Conservation (phyloP, 805 yeast genomes). For the Kodamaea neixiangensis region DNA sequence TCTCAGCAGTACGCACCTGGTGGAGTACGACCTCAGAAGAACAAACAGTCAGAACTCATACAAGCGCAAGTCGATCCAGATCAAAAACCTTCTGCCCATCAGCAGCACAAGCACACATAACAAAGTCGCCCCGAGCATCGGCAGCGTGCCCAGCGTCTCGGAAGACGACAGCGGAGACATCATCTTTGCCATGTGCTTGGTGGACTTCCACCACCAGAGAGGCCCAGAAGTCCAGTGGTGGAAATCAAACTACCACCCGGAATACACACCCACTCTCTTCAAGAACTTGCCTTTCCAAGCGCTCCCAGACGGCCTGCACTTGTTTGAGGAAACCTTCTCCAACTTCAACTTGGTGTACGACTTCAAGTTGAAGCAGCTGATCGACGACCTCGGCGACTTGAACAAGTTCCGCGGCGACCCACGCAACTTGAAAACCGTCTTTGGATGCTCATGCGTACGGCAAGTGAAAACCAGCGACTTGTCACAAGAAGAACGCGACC, state of each 20-base stretch:
- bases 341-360: constrained; percentile 83
- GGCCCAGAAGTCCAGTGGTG: constrained; percentile 97
- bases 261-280: constrained; percentile 54
- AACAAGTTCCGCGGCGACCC: constrained; percentile 39
- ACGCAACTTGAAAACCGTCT: constrained; percentile 61
- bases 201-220: constrained; percentile 86
- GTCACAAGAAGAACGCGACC: constrained; percentile 40
- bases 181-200: constrained; percentile 81
- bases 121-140: neutral
- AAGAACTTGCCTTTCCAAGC: constrained; percentile 92
- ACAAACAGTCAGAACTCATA: constrained; percentile 1
- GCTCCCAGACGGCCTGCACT: constrained; percentile 92
- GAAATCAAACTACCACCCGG: constrained; percentile 49
- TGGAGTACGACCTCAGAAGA: neutral
- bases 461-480: constrained; percentile 71
- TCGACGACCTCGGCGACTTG: constrained; percentile 44
- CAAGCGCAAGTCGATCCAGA: constrained; percentile 28
- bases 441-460: constrained; percentile 92
- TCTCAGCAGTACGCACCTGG: neutral
- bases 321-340: constrained; percentile 90
- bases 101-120: constrained; percentile 19
- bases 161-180: neutral
- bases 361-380: constrained; percentile 46
- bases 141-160: neutral
- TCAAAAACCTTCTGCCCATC: constrained; percentile 32